These are phyloP conservation scores for Gnomoniopsis sp. DNA, from an alignment of 2,329 filamentous ascomycete genomes.

Conservation along the genomic window DNA sequence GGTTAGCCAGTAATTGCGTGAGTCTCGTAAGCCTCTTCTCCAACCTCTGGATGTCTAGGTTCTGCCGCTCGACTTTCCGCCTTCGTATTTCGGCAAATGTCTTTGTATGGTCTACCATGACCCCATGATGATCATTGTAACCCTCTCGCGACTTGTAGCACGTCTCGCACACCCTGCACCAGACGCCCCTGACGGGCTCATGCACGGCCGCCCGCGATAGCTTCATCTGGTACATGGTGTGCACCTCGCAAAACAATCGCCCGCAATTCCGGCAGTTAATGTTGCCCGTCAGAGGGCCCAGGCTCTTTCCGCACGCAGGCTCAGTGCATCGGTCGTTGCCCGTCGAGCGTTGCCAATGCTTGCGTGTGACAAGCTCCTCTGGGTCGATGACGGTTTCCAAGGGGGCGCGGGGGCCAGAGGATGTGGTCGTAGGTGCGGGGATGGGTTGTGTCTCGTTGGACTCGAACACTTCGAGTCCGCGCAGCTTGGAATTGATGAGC, in stretches of 20 bases:
- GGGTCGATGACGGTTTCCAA: constrained; percentile 60
- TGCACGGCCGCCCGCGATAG: constrained; percentile 83
- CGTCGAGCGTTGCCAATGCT: constrained; percentile 82
- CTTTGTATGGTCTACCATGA: constrained; percentile 68
- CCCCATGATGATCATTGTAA: constrained; percentile 83
- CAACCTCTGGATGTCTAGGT: constrained; percentile 81
- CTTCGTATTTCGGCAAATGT: constrained; percentile 69
- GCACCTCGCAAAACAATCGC: constrained; percentile 89
- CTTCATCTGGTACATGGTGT: constrained; percentile 99
- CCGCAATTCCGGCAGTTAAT: constrained; percentile 95
- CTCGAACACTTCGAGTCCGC: constrained; percentile 89
- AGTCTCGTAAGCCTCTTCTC: constrained; percentile 91
- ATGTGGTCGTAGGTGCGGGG: constrained; percentile 29
- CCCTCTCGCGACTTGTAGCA: constrained; percentile 96
- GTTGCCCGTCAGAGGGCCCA: constrained; percentile 76
- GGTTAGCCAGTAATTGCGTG: constrained; percentile 75
- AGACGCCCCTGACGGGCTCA: constrained; percentile 84
- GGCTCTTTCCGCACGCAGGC: constrained; percentile 74
- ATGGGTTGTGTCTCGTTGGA: constrained; percentile 67
- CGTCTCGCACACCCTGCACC: constrained; percentile 97
- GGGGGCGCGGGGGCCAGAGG: constrained; percentile 35
- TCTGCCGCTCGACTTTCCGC: constrained; percentile 76
- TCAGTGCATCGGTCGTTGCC: constrained; percentile 81
- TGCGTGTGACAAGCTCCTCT: constrained; percentile 82
- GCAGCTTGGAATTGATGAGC: constrained; percentile 88